phyloP scores from a whole-genome alignment of 1,284 basidiomycete genomes.

The Volvariella volvacea region DNA sequence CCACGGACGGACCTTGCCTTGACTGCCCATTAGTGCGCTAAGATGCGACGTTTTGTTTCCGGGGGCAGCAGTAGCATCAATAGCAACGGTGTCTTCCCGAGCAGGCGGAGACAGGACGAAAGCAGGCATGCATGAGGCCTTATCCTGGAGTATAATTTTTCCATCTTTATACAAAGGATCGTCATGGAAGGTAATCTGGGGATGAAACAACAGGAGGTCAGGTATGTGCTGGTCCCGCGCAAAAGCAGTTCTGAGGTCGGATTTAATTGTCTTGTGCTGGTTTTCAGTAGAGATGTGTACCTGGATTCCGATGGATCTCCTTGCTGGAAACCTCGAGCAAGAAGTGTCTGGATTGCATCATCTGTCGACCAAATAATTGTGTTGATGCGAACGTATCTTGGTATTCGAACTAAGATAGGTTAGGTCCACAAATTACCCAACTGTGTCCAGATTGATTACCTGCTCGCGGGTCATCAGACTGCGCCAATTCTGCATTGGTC shows the following conservation, averaged over 20 bases:
- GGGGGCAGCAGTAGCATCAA: slow-evolving; percentile 95
- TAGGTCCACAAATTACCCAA: slow-evolving; percentile 87
- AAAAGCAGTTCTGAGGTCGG: slow-evolving; percentile 22
- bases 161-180: slow-evolving; percentile 65
- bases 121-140: slow-evolving; percentile 96
- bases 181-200: slow-evolving; percentile 52
- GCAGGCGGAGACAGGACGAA: slow-evolving; percentile 66
- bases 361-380: slow-evolving; percentile 60
- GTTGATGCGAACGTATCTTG: slow-evolving; percentile 85
- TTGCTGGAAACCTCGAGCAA: slow-evolving; percentile 44
- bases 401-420: slow-evolving; percentile 64
- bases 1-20: slow-evolving; percentile 72
- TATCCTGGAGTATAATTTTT: slow-evolving; percentile 91
- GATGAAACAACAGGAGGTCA: slow-evolving; percentile 74
- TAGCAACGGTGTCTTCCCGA: slow-evolving; percentile 48
- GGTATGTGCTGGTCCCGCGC: slow-evolving; percentile 74
- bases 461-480: slow-evolving; percentile 51
- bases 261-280: neutral
- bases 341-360: slow-evolving; percentile 51
- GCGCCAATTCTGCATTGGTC: slow-evolving; percentile 62
- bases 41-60: slow-evolving; percentile 98
- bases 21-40: slow-evolving; percentile 78
- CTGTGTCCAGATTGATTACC: slow-evolving; percentile 56
- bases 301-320: slow-evolving; percentile 43
- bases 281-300: slow-evolving; percentile 28